These are phyloP conservation scores for Hypoxylon cercidicola DNA, from an alignment of 495 filamentous ascomycete species.

Conservation along the genomic window DNA sequence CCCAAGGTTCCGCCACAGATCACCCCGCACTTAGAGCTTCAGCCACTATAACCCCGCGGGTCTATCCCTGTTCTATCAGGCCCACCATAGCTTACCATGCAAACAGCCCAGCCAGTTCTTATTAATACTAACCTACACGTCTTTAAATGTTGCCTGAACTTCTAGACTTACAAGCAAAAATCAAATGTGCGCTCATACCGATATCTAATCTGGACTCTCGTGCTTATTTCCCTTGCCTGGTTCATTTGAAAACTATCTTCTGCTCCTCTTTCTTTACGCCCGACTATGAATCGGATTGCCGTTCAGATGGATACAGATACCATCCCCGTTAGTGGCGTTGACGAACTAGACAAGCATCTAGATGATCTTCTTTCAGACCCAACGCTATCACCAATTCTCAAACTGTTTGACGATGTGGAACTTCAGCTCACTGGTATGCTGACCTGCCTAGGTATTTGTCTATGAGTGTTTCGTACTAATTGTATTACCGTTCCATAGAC, in stretches of 20 bases:
- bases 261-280: too few relatives aligned
- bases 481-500: conserved; percentile 37
- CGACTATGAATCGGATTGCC: conserved; percentile 35
- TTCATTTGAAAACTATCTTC: too few relatives aligned
- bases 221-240: too few relatives aligned
- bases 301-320: conserved; percentile 48
- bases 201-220: too few relatives aligned
- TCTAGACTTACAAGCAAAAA: too few relatives aligned
- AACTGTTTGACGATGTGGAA: conserved; percentile 65
- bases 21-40: not conserved
- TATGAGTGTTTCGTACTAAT: not conserved
- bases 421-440: conserved; percentile 61
- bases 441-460: not conserved
- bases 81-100: too few relatives aligned
- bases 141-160: too few relatives aligned
- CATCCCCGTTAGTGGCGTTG: conserved; percentile 55
- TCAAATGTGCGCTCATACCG: too few relatives aligned
- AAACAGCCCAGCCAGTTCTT: too few relatives aligned
- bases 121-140: too few relatives aligned
- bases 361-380: conserved; percentile 57
- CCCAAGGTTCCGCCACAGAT: not conserved
- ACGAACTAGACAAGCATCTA: conserved; percentile 61
- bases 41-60: not conserved
- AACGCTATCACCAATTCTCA: conserved; percentile 49
- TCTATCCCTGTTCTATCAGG: too few relatives aligned